These are phyloP conservation scores for Adiantum capillusveneris DNA, from an alignment of 75 land plant genomes.

Conservation along the genomic window DNA sequence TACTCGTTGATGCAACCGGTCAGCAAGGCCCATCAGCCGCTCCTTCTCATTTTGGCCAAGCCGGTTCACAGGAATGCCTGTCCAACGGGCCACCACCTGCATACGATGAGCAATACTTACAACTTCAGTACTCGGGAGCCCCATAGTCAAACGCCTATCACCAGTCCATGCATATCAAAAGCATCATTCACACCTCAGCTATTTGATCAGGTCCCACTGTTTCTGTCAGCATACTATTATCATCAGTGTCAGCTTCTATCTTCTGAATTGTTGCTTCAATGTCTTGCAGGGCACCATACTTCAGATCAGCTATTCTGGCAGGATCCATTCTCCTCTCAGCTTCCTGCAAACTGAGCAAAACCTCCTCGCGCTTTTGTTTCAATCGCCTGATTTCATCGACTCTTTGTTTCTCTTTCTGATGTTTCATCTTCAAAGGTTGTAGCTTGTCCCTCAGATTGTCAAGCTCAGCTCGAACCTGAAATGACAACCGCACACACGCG, in stretches of 20 bases:
- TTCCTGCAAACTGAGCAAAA: slow-evolving; percentile 17
- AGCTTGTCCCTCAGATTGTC: slow-evolving; percentile 68
- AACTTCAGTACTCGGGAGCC: too few species aligned
- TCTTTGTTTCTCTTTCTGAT: slow-evolving; percentile 29
- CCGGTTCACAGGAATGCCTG: slow-evolving; percentile 38
- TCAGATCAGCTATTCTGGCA: slow-evolving; percentile 29
- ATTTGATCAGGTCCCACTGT: slow-evolving; percentile 39
- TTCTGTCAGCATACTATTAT: slow-evolving; percentile 36
- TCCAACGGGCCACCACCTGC: slow-evolving; percentile 40
- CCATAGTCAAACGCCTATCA: too few species aligned
- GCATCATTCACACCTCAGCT: slow-evolving; percentile 21
- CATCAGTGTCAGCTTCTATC: slow-evolving; percentile 18
- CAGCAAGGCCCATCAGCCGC: slow-evolving; percentile 25
- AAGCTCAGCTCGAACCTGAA: too few species aligned
- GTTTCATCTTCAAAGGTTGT: slow-evolving; percentile 47
- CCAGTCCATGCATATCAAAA: not conserved
- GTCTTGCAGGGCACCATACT: slow-evolving; percentile 30
- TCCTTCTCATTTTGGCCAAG: slow-evolving; percentile 34
- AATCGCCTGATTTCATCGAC: slow-evolving; percentile 26
- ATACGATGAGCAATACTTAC: not conserved
- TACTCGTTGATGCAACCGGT: slow-evolving; percentile 31
- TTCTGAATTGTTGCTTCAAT: slow-evolving; percentile 16
- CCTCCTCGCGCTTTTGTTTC: slow-evolving; percentile 29
- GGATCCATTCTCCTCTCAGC: slow-evolving; percentile 35
- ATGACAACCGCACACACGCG: too few species aligned